Conservation (phyloP, 2,329 filamentous ascomycete species). For the Teratosphaeria destructans region DNA sequence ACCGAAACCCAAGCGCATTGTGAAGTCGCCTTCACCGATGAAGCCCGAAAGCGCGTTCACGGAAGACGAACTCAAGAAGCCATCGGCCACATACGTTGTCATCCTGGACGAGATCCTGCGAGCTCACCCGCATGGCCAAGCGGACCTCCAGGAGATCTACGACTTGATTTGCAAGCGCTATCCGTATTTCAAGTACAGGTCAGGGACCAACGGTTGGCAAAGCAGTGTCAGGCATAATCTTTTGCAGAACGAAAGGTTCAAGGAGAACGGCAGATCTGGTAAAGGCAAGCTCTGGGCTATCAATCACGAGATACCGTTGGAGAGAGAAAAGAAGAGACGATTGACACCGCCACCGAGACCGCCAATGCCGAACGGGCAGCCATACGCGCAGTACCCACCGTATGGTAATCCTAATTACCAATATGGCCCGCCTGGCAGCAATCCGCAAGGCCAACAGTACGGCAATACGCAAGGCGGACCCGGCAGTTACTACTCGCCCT, state of each 20-base stretch:
- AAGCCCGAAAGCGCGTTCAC: constrained; percentile 57
- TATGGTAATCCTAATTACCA: constrained; percentile 3
- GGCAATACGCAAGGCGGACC: constrained; percentile 6
- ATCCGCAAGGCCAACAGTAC: constrained; percentile 11
- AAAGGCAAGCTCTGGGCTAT: constrained; percentile 57
- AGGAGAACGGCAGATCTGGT: constrained; percentile 49
- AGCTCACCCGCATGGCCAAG: constrained; percentile 43
- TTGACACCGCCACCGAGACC: constrained; percentile 28
- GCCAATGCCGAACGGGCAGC: constrained; percentile 15
- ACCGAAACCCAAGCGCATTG: constrained; percentile 39
- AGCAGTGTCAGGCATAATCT: constrained; percentile 58
- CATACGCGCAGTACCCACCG: background rate
- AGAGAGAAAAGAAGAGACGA: constrained; percentile 46
- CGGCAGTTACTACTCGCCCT: constrained; percentile 8
- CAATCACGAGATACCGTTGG: constrained; percentile 48
- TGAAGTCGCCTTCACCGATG: constrained; percentile 51
- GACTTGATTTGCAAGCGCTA: constrained; percentile 53
- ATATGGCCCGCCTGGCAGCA: constrained; percentile 7
- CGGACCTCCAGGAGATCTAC: constrained; percentile 58
- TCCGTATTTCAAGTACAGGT: constrained; percentile 53
- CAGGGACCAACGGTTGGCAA: constrained; percentile 53
- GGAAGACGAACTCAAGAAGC: constrained; percentile 63
- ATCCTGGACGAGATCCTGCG: constrained; percentile 54
- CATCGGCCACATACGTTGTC: constrained; percentile 52
- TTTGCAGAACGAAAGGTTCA: constrained; percentile 47